Evolutionary conservation across 768 basidiomycete genomes (phyloP).

Genomic region (Amylocystis lapponica): DNA sequence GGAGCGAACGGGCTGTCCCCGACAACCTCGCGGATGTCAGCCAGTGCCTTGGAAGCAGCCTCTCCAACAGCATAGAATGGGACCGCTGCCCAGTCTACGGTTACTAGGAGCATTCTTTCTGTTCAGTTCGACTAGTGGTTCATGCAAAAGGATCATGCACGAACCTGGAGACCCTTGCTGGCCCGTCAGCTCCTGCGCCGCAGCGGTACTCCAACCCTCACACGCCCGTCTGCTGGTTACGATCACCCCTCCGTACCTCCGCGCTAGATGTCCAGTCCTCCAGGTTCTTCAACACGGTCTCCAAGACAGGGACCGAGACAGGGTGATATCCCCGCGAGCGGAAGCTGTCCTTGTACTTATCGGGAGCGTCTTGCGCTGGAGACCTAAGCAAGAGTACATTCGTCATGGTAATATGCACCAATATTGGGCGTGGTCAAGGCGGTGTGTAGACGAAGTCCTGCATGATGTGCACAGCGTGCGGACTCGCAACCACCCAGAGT

Average conservation of each 20-base stretch:
- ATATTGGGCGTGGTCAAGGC: too few relatives aligned
- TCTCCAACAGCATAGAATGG: conserved; percentile 81
- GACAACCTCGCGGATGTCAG: conserved; percentile 24
- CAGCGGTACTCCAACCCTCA: conserved; percentile 59
- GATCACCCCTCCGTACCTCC: conserved; percentile 54
- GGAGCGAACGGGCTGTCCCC: conserved; percentile 26
- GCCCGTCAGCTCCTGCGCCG: too few relatives aligned
- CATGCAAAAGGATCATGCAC: too few relatives aligned
- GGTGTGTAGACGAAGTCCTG: too few relatives aligned
- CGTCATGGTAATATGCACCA: too few relatives aligned
- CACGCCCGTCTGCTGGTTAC: conserved; percentile 75
- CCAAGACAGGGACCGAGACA: conserved; percentile 64
- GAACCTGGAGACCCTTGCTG: too few relatives aligned
- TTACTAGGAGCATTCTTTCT: conserved; percentile 15
- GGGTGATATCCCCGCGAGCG: conserved; percentile 41
- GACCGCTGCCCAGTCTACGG: conserved; percentile 46
- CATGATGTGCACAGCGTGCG: too few relatives aligned
- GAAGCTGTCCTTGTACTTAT: conserved; percentile 58
- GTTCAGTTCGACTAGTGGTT: background rate
- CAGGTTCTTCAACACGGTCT: conserved; percentile 54
- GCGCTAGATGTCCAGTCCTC: conserved; percentile 32
- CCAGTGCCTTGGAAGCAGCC: conserved; percentile 48
- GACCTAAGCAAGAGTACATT: conserved; percentile 39
- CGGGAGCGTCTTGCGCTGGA: conserved; percentile 29
- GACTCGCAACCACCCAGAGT: too few relatives aligned